Percentiles rank a stretch among this genome's conserved stretches.
phyloP scores from a whole-genome alignment of 2,329 filamentous ascomycete species.

The Zymoseptoria tritici region DNA sequence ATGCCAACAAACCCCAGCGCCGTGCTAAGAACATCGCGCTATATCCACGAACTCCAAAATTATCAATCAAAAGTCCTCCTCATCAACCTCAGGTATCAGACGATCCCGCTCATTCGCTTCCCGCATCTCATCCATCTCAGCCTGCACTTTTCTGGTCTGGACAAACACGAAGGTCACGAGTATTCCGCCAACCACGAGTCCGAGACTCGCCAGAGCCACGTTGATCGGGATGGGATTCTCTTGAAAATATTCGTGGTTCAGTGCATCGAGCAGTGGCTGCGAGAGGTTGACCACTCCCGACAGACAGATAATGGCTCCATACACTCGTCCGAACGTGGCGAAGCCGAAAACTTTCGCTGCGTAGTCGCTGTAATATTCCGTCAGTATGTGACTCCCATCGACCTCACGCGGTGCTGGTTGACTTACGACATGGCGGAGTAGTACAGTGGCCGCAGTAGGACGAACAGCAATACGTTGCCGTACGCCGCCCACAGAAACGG shows the following conservation, averaged over 20 bases:
- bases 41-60: neutral
- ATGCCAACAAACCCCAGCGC: neutral
- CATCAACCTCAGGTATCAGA: conserved; percentile 20
- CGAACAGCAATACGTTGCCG: conserved; percentile 67
- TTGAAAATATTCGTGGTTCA: conserved; percentile 65
- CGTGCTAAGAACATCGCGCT: neutral
- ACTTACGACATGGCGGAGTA: conserved; percentile 68
- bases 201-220: conserved; percentile 54
- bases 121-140: conserved; percentile 6
- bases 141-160: conserved; percentile 13
- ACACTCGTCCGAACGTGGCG: conserved; percentile 83
- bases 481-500: conserved; percentile 67
- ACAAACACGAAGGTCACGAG: conserved; percentile 60
- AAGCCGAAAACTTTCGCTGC: conserved; percentile 92
- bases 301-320: conserved; percentile 79
- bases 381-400: neutral
- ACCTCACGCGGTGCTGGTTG: too few species aligned
- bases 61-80: conserved; percentile 23
- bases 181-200: conserved; percentile 54
- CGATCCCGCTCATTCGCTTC: conserved; percentile 11
- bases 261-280: conserved; percentile 69
- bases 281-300: conserved; percentile 76
- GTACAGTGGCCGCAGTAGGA: conserved; percentile 78
- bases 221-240: conserved; percentile 74
- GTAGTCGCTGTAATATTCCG: conserved; percentile 52